Evolutionary conservation across 169 alveolate genomes (phyloP).

Genomic region (Cryptosporidium tyzzeri): DNA sequence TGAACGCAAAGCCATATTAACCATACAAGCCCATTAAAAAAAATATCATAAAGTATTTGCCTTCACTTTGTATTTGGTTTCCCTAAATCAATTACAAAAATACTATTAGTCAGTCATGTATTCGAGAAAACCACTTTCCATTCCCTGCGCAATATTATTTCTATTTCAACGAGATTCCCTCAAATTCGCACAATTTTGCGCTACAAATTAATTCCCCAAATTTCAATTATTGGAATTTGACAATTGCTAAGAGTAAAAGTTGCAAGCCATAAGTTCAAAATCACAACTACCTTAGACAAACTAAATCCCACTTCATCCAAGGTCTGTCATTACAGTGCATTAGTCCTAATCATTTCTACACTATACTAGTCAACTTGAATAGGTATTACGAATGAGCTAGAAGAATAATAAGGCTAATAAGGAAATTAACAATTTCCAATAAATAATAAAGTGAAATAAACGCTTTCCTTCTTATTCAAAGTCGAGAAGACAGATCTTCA

Average conservation of each 20-base stretch:
- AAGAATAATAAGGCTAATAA: not conserved
- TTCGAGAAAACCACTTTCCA: not conserved
- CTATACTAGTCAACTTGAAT: no score
- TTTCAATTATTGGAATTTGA: not conserved
- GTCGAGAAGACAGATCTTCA: not conserved
- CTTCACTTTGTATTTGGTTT: not conserved
- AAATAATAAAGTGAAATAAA: no score
- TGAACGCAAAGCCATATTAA: slow-evolving; percentile 4
- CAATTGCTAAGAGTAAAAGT: no score
- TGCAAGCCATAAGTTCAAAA: not conserved
- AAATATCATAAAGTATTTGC: not conserved
- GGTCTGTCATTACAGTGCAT: not conserved
- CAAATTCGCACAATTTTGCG: not conserved
- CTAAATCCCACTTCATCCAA: no score
- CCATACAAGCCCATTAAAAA: not conserved
- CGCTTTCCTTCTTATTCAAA: not conserved
- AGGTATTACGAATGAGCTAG: not conserved
- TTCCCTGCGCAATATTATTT: not conserved
- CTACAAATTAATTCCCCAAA: not conserved
- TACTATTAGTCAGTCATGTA: not conserved
- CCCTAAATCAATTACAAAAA: not conserved
- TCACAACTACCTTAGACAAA: not conserved
- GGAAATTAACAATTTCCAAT: no score
- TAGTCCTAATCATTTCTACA: no score
- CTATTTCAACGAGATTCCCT: not conserved